Evolutionary conservation across 2,329 filamentous ascomycete genomes (phyloP).

Genomic region (Trichoderma sp.): DNA sequence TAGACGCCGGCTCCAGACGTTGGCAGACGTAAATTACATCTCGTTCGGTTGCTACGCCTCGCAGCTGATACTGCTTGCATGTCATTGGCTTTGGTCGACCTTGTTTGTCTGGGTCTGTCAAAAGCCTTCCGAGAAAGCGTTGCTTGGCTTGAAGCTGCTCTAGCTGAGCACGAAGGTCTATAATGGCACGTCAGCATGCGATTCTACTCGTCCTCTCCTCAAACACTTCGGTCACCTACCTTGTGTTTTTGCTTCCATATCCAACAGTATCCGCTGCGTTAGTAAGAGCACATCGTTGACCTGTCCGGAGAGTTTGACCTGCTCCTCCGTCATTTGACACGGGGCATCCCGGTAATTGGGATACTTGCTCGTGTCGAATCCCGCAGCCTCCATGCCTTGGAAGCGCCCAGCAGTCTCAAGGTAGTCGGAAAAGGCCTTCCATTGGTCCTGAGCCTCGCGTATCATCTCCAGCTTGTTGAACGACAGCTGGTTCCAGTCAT

Average conservation of each 20-base stretch:
- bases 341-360: constrained; percentile 47
- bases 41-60: constrained; percentile 53
- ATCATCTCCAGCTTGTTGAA: constrained; percentile 40
- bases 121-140: constrained; percentile 44
- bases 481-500: constrained; percentile 35
- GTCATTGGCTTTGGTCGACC: constrained; percentile 44
- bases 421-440: constrained; percentile 41
- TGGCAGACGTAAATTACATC: constrained; percentile 56
- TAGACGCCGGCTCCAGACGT: constrained; percentile 46
- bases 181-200: constrained; percentile 32
- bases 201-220: neutral
- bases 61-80: constrained; percentile 53
- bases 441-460: constrained; percentile 38
- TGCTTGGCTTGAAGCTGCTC: constrained; percentile 42
- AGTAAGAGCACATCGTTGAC: constrained; percentile 42
- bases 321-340: constrained; percentile 41
- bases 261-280: constrained; percentile 41
- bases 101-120: constrained; percentile 45
- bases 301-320: constrained; percentile 37
- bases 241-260: constrained; percentile 40
- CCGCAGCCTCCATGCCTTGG: constrained; percentile 42
- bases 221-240: constrained; percentile 36
- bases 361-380: constrained; percentile 44
- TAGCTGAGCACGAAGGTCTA: constrained; percentile 39
- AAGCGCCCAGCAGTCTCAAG: constrained; percentile 44